phyloP scores from a whole-genome alignment of 164 flowering plant species.

The Aristolochia contorta region DNA sequence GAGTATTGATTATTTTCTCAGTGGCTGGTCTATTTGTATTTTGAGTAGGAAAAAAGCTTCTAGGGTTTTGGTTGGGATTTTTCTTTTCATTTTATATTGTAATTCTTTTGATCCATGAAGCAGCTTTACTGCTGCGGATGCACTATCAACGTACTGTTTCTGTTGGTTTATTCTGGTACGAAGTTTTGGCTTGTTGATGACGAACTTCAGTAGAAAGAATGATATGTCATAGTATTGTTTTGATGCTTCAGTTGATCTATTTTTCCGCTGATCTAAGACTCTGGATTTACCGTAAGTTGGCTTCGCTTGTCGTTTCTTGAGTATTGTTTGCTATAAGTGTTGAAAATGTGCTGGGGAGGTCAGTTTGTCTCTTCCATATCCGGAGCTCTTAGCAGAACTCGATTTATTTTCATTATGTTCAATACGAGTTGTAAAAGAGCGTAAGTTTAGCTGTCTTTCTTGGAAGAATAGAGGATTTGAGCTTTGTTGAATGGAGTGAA shows the following conservation, averaged over 20 bases:
- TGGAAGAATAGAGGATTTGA: too few species aligned
- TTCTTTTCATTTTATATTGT: not conserved
- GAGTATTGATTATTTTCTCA: not conserved
- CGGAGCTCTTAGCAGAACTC: not conserved
- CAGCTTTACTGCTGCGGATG: not conserved
- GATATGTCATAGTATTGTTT: not conserved
- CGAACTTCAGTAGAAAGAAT: not conserved
- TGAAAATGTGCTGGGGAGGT: not conserved
- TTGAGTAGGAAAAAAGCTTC: not conserved
- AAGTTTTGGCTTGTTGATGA: not conserved
- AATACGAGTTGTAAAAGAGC: too few species aligned
- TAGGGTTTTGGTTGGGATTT: not conserved
- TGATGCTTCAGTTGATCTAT: not conserved
- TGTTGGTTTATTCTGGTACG: not conserved
- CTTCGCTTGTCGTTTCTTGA: not conserved
- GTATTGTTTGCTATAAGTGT: not conserved
- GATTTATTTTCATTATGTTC: not conserved
- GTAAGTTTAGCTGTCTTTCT: too few species aligned
- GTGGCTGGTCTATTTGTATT: not conserved
- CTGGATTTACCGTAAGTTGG: not conserved
- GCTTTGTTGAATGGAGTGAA: too few species aligned
- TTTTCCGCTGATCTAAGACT: not conserved
- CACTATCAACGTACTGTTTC: not conserved
- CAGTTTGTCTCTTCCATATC: not conserved
- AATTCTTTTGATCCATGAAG: not conserved